phyloP scores from a whole-genome alignment of 129 eudicot genomes.

The Pseudognaphalium luteoalbum region DNA sequence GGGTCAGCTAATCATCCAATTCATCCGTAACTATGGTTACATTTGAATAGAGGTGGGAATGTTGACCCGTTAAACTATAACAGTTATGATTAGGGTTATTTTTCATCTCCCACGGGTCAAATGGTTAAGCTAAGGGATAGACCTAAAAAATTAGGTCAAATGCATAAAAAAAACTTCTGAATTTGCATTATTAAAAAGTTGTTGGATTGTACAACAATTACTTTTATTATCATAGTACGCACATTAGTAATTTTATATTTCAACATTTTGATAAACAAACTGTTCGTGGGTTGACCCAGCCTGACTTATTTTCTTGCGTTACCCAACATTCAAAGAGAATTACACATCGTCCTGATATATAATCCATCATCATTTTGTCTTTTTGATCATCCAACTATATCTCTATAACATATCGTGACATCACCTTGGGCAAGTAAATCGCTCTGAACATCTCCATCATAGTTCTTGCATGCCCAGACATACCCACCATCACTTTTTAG shows the following conservation, averaged over 20 bases:
- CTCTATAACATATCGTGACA: conserved; percentile 1
- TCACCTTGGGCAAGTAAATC: conserved; percentile 98
- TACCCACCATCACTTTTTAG: conserved; percentile 94
- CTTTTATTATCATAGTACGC: not conserved
- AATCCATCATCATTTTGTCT: not conserved
- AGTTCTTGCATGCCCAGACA: conserved; percentile 99
- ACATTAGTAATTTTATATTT: not conserved
- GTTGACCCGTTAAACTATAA: not conserved
- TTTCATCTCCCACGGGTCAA: not conserved
- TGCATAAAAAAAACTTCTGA: not conserved
- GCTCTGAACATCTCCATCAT: conserved; percentile 98
- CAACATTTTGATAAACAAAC: not conserved
- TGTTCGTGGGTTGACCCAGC: not conserved
- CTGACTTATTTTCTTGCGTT: not conserved
- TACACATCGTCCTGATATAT: not conserved
- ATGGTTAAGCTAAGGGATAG: not conserved
- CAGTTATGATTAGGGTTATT: not conserved
- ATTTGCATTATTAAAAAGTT: not conserved
- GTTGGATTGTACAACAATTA: not conserved
- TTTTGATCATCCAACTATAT: not conserved
- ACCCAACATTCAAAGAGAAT: not conserved
- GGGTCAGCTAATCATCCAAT: conserved; percentile 13
- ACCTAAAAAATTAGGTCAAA: not conserved
- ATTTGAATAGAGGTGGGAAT: not conserved
- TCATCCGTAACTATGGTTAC: conserved; percentile 9